A percentile compares a stretch with the other conserved stretches of the same genome.
Evolutionary conservation across 208 protist genomes (phyloP).

Genomic region (Trypanosoma boissoni): DNA sequence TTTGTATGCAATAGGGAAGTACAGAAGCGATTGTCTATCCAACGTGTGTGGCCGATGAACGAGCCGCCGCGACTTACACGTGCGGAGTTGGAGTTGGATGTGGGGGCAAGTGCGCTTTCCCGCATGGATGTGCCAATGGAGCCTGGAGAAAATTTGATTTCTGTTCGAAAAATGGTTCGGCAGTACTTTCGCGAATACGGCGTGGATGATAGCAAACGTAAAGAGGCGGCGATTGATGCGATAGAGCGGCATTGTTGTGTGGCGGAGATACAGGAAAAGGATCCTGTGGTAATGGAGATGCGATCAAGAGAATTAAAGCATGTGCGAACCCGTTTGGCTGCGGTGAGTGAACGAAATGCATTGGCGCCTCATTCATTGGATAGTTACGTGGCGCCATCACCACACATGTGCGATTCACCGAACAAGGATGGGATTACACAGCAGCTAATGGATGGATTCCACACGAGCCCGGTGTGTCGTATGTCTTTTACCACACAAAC

Average conservation of each 20-base stretch:
- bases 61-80: slow-evolving; percentile 38
- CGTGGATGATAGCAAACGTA: slow-evolving; percentile 45
- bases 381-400: no score
- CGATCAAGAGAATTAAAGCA: no score
- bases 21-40: slow-evolving; percentile 28
- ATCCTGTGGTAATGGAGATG: not conserved
- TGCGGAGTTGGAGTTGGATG: slow-evolving; percentile 60
- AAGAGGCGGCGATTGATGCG: slow-evolving; percentile 20
- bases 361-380: no score
- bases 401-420: no score
- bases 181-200: slow-evolving; percentile 60
- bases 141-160: slow-evolving; percentile 45
- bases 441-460: no score
- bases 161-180: slow-evolving; percentile 38
- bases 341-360: no score
- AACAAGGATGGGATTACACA: no score
- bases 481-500: no score
- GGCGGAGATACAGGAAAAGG: slow-evolving; percentile 35
- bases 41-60: slow-evolving; percentile 19
- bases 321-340: no score
- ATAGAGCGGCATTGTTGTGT: slow-evolving; percentile 38
- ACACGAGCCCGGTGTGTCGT: no score
- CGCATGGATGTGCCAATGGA: slow-evolving; percentile 14
- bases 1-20: not conserved
- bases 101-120: slow-evolving; percentile 20